These are phyloP conservation scores for Echinosophora koreensis DNA, from an alignment of 306 rosid species.

Conservation along the genomic window DNA sequence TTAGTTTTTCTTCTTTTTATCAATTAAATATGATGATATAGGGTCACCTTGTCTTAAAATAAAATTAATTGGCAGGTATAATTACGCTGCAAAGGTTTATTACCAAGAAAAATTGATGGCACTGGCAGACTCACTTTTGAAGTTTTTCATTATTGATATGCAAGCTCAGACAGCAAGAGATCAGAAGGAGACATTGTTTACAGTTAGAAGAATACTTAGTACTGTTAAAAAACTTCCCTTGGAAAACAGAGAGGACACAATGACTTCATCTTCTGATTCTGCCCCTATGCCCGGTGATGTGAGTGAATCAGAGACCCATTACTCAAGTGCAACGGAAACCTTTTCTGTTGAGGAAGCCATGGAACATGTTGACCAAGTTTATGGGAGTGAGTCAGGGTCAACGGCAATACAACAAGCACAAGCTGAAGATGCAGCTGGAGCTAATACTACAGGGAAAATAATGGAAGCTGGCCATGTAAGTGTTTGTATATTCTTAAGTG, in stretches of 20 bases:
- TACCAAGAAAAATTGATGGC: background rate
- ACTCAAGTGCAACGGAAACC: background rate
- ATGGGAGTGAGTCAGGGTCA: no score
- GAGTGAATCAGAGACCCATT: background rate
- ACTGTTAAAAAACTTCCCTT: background rate
- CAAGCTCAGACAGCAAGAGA: conserved; percentile 22
- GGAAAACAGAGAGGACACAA: background rate
- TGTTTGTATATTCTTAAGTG: no score
- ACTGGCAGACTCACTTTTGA: background rate
- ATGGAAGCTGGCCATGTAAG: no score
- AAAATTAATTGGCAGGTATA: no score
- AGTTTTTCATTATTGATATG: background rate
- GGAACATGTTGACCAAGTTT: no score
- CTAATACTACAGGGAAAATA: no score
- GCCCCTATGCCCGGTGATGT: background rate
- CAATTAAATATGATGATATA: no score
- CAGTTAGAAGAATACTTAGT: background rate
- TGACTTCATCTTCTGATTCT: background rate
- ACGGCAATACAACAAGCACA: no score
- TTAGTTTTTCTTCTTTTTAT: no score
- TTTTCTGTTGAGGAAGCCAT: no score
- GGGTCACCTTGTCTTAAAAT: no score
- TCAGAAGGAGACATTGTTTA: conserved; percentile 2
- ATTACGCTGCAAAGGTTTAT: background rate
- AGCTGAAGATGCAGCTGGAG: no score